Conservation (phyloP, 352 stramenopile genomes). For the Pythium sukuiense region DNA sequence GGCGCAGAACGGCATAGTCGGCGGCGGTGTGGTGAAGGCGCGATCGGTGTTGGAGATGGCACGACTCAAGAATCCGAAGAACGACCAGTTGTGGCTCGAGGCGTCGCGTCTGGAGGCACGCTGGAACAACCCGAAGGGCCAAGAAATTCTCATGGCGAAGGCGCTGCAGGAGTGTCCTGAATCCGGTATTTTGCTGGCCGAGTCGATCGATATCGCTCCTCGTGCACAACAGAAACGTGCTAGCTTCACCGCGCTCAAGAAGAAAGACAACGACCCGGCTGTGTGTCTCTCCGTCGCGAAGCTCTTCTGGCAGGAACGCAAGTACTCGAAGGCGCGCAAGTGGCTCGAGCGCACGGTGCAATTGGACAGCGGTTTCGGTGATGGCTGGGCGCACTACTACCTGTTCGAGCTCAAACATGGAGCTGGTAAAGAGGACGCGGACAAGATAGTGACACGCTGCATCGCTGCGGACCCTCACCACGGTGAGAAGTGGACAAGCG, state of each 20-base stretch:
- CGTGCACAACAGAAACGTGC: constrained; percentile 95
- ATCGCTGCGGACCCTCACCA: constrained; percentile 92
- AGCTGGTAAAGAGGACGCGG: constrained; percentile 60
- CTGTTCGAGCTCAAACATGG: constrained; percentile 95
- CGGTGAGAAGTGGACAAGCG: constrained; percentile 92
- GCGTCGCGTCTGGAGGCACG: constrained; percentile 93
- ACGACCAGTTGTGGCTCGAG: constrained; percentile 95
- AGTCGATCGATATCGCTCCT: constrained; percentile 95
- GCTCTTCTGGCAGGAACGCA: constrained; percentile 96
- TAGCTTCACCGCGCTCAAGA: constrained; percentile 95
- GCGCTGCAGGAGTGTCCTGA: constrained; percentile 97
- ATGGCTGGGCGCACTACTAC: constrained; percentile 98
- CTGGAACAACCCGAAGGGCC: constrained; percentile 91
- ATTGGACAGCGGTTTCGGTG: constrained; percentile 94
- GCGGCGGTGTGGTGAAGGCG: constrained; percentile 91
- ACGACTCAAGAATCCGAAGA: constrained; percentile 95
- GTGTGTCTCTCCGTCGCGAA: constrained; percentile 97
- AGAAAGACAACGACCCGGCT: constrained; percentile 95
- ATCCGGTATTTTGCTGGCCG: constrained; percentile 93
- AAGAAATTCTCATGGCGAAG: constrained; percentile 96
- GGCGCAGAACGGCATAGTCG: constrained; percentile 19
- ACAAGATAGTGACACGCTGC: constrained; percentile 88
- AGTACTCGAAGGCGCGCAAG: constrained; percentile 95
- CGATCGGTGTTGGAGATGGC: constrained; percentile 96
- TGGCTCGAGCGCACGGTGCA: constrained; percentile 97